These are phyloP conservation scores for Inosperma sp. DNA, from an alignment of 768 basidiomycete genomes.

Conservation along the genomic window DNA sequence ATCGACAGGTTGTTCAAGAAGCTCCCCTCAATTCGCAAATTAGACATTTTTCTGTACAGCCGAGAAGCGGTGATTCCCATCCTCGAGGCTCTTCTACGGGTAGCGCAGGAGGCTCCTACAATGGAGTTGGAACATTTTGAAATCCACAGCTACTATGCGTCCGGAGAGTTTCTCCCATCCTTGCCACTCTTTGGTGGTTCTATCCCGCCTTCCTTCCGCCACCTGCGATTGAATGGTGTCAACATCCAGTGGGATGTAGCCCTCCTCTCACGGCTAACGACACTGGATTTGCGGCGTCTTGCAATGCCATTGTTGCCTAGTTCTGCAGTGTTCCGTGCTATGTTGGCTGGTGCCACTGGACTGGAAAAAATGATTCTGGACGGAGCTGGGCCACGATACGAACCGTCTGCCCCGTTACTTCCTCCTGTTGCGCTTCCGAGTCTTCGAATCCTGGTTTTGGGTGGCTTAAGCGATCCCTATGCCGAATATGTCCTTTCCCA, in stretches of 20 bases:
- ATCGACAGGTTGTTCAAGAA: slow-evolving; percentile 48
- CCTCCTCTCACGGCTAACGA: slow-evolving; percentile 48
- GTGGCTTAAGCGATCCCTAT: slow-evolving; percentile 49
- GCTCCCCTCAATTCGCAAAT: slow-evolving; percentile 52
- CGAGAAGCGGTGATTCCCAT: slow-evolving; percentile 52
- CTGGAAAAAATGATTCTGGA: slow-evolving; percentile 56
- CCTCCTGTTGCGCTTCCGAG: slow-evolving; percentile 44
- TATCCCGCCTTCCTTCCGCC: slow-evolving; percentile 39
- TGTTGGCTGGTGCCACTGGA: slow-evolving; percentile 46
- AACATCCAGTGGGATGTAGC: slow-evolving; percentile 56
- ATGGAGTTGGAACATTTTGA: slow-evolving; percentile 59
- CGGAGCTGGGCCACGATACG: slow-evolving; percentile 52
- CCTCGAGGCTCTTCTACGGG: slow-evolving; percentile 44
- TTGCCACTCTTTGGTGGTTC: slow-evolving; percentile 48
- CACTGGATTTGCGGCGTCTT: slow-evolving; percentile 61
- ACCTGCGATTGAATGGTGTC: slow-evolving; percentile 54
- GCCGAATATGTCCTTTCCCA: slow-evolving; percentile 44
- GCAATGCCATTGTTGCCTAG: slow-evolving; percentile 49
- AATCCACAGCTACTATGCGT: slow-evolving; percentile 50
- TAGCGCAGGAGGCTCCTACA: slow-evolving; percentile 30
- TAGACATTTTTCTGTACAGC: slow-evolving; percentile 53
- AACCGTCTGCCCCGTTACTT: slow-evolving; percentile 8
- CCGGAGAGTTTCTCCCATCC: slow-evolving; percentile 24
- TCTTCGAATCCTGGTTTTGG: slow-evolving; percentile 52
- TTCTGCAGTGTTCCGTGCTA: slow-evolving; percentile 45